phyloP scores from a whole-genome alignment of 768 basidiomycete species.

The Tulasnella calospora region DNA sequence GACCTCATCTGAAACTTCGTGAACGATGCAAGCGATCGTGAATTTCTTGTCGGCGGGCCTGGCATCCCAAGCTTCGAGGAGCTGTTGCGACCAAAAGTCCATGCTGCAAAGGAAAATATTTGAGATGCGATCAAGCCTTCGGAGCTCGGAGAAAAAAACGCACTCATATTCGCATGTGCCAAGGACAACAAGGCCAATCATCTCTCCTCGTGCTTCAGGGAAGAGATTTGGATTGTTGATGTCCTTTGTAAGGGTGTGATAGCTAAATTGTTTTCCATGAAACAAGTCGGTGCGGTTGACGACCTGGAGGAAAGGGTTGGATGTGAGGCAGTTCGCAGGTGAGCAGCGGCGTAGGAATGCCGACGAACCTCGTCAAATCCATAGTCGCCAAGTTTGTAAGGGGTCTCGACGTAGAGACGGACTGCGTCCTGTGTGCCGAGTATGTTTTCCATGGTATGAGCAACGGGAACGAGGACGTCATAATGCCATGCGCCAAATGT shows the following conservation, averaged over 20 bases:
- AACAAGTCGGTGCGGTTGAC: background rate
- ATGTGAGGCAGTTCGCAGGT: background rate
- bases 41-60: slow-evolving; percentile 40
- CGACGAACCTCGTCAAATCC: background rate
- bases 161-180: slow-evolving; percentile 49
- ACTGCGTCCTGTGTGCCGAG: background rate
- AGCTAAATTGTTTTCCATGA: background rate
- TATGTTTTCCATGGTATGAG: background rate
- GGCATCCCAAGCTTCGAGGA: slow-evolving; percentile 36
- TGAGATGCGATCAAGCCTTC: background rate
- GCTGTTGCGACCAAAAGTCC: background rate
- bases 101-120: background rate
- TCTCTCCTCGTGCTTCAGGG: slow-evolving; percentile 23
- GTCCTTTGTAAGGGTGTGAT: background rate
- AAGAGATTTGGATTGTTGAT: background rate
- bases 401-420: slow-evolving; percentile 1
- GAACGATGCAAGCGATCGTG: slow-evolving; percentile 43
- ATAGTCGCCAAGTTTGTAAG: background rate
- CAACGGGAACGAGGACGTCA: background rate
- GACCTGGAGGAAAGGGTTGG: background rate
- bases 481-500: slow-evolving; percentile 6
- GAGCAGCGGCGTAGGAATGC: background rate
- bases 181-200: slow-evolving; percentile 40
- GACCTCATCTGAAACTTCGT: slow-evolving; percentile 35
- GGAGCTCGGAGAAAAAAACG: slow-evolving; percentile 22